Evolutionary conservation across 202 grass and related monocot genomes (phyloP), one percentile per base, ranked within the genome.

Genomic region (Digitaria exilis): DNA sequence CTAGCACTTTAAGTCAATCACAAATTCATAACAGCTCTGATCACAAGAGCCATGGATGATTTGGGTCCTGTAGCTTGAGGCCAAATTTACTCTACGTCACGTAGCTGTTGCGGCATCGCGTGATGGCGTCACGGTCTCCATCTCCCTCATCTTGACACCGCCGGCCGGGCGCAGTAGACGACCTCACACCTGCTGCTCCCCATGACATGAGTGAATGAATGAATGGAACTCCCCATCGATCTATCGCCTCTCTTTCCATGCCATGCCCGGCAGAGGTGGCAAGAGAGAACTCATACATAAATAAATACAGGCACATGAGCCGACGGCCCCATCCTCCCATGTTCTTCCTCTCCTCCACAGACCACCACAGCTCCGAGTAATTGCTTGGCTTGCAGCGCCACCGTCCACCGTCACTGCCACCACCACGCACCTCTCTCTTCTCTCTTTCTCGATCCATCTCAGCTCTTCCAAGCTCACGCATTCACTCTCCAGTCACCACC

Each of bases 231-330:
- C 45, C 1, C 69, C 5, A 14, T 69, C 65, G 0, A 1, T n/a
- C n/a, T n/a, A n/a, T n/a, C n/a, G n/a, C n/a, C n/a, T n/a, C n/a
- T n/a, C n/a, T n/a, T n/a, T 69, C 65, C 65, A 2, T n/a, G 9
- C 19, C 57, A 31, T 32, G 29, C 56, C 22, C 32, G 25, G 9
- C 25, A 52, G 32, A 26, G 56, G 43, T 71, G 10, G 17, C 37
- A n/a, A 13, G 9, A 48, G 6, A 24, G 56, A 6, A 35, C 35
- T 6, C n/a, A n/a, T 75, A 87, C 72, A 87, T 88, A 88, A 88
- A 84, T 88, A 80, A 14, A n/a, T n/a, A n/a, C n/a, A 31, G 16
- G 67, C 86, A 88, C 86, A 88, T 88, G 85, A 88, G 49, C n/a
- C 71, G 24, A 74, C 82, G 76, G 75, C 58, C 71, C 82, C 86